A percentile compares a stretch with the other conserved stretches of the same genome.
Evolutionary conservation across 805 yeast genomes (phyloP).

Genomic region (Blastobotrys chiropterorum): DNA sequence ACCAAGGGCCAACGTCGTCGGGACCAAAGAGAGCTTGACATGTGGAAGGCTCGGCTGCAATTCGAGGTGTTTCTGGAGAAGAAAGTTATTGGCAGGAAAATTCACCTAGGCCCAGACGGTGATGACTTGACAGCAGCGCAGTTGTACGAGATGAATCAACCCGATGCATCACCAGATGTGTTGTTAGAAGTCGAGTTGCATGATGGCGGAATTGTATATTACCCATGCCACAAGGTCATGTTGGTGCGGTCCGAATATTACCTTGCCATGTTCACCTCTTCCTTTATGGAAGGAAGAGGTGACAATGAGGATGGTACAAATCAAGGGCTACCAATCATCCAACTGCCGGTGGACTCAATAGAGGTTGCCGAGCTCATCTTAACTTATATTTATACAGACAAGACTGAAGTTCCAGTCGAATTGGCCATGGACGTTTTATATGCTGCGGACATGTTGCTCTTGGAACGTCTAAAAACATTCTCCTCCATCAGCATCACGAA

Average conservation of each 20-base stretch:
- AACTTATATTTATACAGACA: conserved; percentile 55
- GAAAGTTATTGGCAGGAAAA: conserved; percentile 22
- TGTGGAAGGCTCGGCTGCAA: conserved; percentile 26
- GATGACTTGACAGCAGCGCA: conserved; percentile 1
- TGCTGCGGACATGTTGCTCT: conserved; percentile 46
- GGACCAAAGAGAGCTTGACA: conserved; percentile 31
- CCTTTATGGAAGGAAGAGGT: conserved; percentile 34
- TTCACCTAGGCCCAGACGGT: neutral
- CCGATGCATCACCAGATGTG: conserved; percentile 7
- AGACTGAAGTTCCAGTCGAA: conserved; percentile 41
- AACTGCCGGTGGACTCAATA: conserved; percentile 24
- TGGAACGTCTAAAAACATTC: conserved; percentile 60
- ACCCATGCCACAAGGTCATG: conserved; percentile 61
- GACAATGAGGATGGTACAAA: conserved; percentile 11
- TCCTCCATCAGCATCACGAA: conserved; percentile 48
- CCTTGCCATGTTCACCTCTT: conserved; percentile 53
- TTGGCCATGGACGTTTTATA: conserved; percentile 50
- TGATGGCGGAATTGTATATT: conserved; percentile 30
- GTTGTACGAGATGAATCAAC: neutral
- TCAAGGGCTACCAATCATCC: neutral
- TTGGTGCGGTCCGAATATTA: conserved; percentile 58
- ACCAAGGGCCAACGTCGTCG: conserved; percentile 21
- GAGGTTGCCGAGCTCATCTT: conserved; percentile 47
- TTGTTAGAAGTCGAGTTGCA: conserved; percentile 22
- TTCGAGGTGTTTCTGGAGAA: conserved; percentile 25